Evolutionary conservation across 352 stramenopile species (phyloP), one percentile per base, ranked within the genome.

Genomic region (Phytophthora multivora): DNA sequence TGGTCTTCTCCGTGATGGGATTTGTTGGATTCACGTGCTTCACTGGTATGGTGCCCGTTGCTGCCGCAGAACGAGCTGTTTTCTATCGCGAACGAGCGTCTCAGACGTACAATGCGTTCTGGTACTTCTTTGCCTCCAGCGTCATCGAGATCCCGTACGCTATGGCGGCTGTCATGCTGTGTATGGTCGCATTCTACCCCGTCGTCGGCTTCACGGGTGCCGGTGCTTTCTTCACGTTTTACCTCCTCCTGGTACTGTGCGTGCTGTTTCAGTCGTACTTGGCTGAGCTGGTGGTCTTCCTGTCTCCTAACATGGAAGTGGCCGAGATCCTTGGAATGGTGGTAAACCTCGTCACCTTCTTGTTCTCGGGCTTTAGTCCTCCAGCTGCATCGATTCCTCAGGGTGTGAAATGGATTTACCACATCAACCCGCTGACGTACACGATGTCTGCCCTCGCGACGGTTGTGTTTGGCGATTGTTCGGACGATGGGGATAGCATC

Each of bases 311-410:
- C 12, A 16, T 51, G 3, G 61, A 70, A 31, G 41, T 75, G 4
- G 61, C 67, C 1, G 67, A 65, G 25, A 69, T 75, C 36, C 16
- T 73, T 13, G 68, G 68, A 10, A 57, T 71, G 47, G n/a, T 77
- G 8, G 23, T 75, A 31, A 79, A 77, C 51, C 45, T 73, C 25
- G 39, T 80, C 13, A 69, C 59, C 33, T 72, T 73, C 15, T 38
- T 77, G 11, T 70, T 80, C 9, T 50, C 70, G 9, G 68, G 71
- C 9, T 80, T 63, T 30, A 69, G 75, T 51, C 76, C 73, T 13
- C 73, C 79, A 2, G 66, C 71, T 5, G 51, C 58, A 12, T 51
- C 67, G 33, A 9, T 76, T 45, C 50, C 72, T 31, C n/a, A 12
- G 25, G 25, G 50, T 5, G 35, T 63, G 18, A 66, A 62, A 18